These are phyloP conservation scores for Phyllostachys edulis DNA, from an alignment of 176 grass and related monocot species.

Conservation along the genomic window DNA sequence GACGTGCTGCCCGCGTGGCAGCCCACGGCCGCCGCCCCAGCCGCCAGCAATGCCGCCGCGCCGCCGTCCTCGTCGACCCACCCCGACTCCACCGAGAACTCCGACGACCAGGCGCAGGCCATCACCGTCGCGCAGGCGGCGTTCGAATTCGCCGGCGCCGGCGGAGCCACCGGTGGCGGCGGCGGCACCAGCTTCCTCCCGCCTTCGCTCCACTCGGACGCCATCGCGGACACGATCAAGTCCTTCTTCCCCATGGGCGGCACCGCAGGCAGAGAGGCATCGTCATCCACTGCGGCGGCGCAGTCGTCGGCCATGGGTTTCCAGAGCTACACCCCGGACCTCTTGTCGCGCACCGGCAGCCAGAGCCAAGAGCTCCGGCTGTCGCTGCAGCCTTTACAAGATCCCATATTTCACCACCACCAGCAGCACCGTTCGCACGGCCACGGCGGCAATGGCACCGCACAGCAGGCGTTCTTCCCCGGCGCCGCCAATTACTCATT, in stretches of 20 bases:
- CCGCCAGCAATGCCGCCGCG: constrained; percentile 40
- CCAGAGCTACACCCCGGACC: constrained; percentile 64
- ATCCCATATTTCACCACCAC: constrained; percentile 65
- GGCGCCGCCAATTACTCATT: constrained; percentile 52
- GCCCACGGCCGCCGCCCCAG: constrained; percentile 35
- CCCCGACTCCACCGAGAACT: constrained; percentile 46
- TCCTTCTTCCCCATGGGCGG: constrained; percentile 89
- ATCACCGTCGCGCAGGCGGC: constrained; percentile 53
- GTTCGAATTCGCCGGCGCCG: constrained; percentile 43
- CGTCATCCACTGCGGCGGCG: constrained; percentile 45
- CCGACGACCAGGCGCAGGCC: constrained; percentile 55
- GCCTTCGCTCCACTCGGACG: constrained; percentile 80
- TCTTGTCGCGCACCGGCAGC: constrained; percentile 65
- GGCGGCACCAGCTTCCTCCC: constrained; percentile 59
- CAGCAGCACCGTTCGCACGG: constrained; percentile 41
- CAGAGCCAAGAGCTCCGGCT: constrained; percentile 83
- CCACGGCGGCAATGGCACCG: constrained; percentile 39
- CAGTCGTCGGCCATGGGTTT: constrained; percentile 66
- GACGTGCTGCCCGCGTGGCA: constrained; percentile 75
- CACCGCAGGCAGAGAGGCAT: constrained; percentile 27
- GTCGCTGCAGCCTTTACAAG: constrained; percentile 82
- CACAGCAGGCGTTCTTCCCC: constrained; percentile 47
- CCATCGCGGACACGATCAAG: constrained; percentile 97
- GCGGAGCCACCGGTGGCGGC: neutral
- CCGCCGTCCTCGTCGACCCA: constrained; percentile 42